Evolutionary conservation across 805 yeast species (phyloP).

Genomic region (Ogataea pilisensis): DNA sequence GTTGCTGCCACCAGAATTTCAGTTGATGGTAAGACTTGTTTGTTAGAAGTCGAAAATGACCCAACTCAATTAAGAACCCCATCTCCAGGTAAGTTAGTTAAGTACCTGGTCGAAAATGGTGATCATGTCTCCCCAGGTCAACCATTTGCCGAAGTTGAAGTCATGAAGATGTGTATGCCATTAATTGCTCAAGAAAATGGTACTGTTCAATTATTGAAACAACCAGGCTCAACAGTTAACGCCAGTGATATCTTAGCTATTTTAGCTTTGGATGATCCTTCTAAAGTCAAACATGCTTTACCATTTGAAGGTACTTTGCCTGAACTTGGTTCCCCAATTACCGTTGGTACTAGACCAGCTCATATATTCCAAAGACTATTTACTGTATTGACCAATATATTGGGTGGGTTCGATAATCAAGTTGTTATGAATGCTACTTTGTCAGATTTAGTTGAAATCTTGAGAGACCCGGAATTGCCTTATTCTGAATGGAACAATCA

Average conservation of each 20-base stretch:
- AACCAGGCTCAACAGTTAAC: slow-evolving; percentile 94
- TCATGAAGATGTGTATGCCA: slow-evolving; percentile 99
- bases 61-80: slow-evolving; percentile 99
- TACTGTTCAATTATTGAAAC: slow-evolving; percentile 85
- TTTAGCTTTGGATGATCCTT: slow-evolving; percentile 90
- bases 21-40: slow-evolving; percentile 92
- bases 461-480: slow-evolving; percentile 81
- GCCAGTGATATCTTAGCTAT: slow-evolving; percentile 98
- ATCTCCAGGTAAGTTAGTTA: slow-evolving; percentile 96
- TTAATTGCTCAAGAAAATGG: slow-evolving; percentile 92
- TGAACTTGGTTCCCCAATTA: slow-evolving; percentile 75
- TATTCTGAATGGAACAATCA: slow-evolving; percentile 87
- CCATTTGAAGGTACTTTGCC: slow-evolving; percentile 95
- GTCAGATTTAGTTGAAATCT: slow-evolving; percentile 62
- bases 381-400: slow-evolving; percentile 67
- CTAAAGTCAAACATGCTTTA: slow-evolving; percentile 93
- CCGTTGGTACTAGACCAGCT: slow-evolving; percentile 80
- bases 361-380: slow-evolving; percentile 62
- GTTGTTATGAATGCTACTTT: slow-evolving; percentile 86
- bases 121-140: slow-evolving; percentile 90
- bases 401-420: slow-evolving; percentile 93
- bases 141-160: slow-evolving; percentile 97
- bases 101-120: slow-evolving; percentile 90
- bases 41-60: slow-evolving; percentile 92
- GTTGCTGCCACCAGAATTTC: slow-evolving; percentile 91